Percentiles rank a stretch among this genome's conserved stretches.
Conservation (phyloP, 2,329 filamentous ascomycete genomes). For the Scortechinia acanthostroma region DNA sequence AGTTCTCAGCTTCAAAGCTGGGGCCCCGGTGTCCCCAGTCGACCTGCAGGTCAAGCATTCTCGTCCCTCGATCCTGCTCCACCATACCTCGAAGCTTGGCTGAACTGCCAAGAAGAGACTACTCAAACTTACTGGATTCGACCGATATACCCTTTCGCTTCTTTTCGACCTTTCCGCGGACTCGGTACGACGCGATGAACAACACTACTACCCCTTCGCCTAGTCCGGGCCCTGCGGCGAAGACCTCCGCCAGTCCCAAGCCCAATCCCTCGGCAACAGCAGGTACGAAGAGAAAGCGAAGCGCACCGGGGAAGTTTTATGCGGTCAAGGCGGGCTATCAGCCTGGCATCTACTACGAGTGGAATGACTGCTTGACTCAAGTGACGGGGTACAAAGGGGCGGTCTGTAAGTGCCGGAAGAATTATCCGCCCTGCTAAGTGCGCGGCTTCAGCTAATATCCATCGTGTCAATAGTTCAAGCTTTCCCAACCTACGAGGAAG, state of each 20-base stretch:
- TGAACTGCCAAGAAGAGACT: too few relatives aligned
- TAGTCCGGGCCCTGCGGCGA: neutral
- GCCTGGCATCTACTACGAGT: neutral
- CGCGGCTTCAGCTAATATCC: too few relatives aligned
- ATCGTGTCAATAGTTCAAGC: neutral
- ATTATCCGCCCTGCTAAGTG: neutral
- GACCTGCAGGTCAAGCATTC: too few relatives aligned
- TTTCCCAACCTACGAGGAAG: slow-evolving; percentile 3
- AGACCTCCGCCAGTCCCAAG: neutral
- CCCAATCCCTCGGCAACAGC: neutral
- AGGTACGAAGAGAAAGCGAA: neutral
- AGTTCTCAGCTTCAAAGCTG: too few relatives aligned
- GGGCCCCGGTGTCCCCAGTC: too few relatives aligned
- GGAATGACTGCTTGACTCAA: neutral
- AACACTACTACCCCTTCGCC: neutral
- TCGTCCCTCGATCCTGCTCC: too few relatives aligned
- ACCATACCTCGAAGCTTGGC: too few relatives aligned
- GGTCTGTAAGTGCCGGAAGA: neutral
- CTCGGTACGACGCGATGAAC: neutral
- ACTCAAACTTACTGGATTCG: too few relatives aligned
- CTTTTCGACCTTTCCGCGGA: too few relatives aligned
- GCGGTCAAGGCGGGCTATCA: neutral
- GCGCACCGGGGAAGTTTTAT: neutral
- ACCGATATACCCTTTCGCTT: too few relatives aligned
- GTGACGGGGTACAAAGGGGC: neutral